phyloP scores from a whole-genome alignment of 2,329 filamentous ascomycete genomes.

The Exserohilum turcica region DNA sequence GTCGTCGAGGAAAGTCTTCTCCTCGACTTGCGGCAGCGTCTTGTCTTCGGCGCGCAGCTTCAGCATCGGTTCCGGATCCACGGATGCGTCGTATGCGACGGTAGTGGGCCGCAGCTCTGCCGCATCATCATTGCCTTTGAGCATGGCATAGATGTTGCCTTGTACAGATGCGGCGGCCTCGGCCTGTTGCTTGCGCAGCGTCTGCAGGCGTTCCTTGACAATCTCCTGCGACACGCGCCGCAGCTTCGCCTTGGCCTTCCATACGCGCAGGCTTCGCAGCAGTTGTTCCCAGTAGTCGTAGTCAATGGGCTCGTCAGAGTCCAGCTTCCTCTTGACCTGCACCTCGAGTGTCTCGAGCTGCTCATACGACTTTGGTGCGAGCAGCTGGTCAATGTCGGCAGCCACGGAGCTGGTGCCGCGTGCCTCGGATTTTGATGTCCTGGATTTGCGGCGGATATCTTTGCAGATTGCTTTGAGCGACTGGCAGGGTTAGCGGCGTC shows the following conservation, averaged over 20 bases:
- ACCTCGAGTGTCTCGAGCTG: conserved; percentile 85
- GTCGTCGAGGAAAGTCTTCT: conserved; percentile 62
- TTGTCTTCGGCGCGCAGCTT: conserved; percentile 70
- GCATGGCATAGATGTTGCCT: conserved; percentile 58
- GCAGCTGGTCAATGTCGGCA: conserved; percentile 83
- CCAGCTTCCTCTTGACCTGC: conserved; percentile 84
- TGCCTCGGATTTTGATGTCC: conserved; percentile 66
- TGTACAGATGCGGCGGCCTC: conserved; percentile 66
- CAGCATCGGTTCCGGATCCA: conserved; percentile 70
- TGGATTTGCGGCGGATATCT: conserved; percentile 71
- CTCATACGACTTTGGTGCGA: conserved; percentile 82
- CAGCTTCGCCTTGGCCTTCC: conserved; percentile 89
- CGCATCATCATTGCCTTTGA: conserved; percentile 15
- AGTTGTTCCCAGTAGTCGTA: conserved; percentile 98
- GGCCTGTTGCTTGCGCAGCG: conserved; percentile 69
- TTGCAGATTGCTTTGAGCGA: conserved; percentile 84
- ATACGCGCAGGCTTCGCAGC: conserved; percentile 79
- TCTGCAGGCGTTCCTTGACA: conserved; percentile 69
- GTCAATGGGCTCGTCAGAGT: conserved; percentile 89
- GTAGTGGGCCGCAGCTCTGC: conserved; percentile 8
- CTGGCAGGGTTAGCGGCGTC: conserved; percentile 46
- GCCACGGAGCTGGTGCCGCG: conserved; percentile 82
- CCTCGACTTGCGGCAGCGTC: conserved; percentile 61
- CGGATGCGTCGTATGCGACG: conserved; percentile 45
- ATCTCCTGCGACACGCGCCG: conserved; percentile 78